Evolutionary conservation across 441 rosid genomes (phyloP).

Genomic region (Corymbia calophylla): DNA sequence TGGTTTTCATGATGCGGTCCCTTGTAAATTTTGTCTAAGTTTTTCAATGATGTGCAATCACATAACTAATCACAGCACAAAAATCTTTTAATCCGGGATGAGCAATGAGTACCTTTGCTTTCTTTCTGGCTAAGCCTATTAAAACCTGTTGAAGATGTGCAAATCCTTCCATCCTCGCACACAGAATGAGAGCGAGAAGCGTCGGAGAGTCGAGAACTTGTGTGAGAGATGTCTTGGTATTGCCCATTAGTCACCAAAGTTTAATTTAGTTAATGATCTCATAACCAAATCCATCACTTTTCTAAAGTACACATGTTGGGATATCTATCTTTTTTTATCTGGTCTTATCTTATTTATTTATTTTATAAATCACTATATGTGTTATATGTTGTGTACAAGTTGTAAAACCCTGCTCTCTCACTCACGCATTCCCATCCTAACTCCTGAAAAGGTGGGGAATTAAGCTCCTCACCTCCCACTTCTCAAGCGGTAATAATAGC

Average conservation of each 20-base stretch:
- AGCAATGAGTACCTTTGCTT: background rate
- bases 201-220: background rate
- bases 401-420: background rate
- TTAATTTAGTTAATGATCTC: background rate
- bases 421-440: accelerated
- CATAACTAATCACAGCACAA: background rate
- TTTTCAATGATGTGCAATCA: background rate
- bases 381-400: no score
- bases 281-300: background rate
- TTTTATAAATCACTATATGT: no score
- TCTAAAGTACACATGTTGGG: background rate
- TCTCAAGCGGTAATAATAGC: background rate
- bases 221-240: background rate
- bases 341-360: no score
- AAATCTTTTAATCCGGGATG: accelerated
- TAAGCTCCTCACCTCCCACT: background rate
- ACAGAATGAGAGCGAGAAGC: background rate
- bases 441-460: accelerated
- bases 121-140: background rate
- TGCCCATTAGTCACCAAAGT: background rate
- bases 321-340: no score
- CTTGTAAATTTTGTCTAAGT: background rate
- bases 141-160: background rate
- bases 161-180: background rate
- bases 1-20: background rate